These are phyloP conservation scores for Atkinsonella texensis DNA, from an alignment of 2,329 filamentous ascomycete genomes.

Conservation along the genomic window DNA sequence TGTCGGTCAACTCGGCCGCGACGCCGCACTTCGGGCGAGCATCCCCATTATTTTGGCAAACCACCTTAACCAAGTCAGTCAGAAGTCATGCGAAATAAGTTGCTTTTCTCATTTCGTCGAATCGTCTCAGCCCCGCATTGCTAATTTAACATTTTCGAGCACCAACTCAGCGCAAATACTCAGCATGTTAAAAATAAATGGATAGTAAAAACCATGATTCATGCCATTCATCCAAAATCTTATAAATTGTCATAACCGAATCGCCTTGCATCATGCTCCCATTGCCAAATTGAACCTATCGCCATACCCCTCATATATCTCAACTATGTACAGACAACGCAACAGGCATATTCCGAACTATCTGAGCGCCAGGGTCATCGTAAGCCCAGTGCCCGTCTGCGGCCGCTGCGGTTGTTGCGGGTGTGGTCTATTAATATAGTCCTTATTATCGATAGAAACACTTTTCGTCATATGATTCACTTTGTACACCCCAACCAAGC, in stretches of 20 bases:
- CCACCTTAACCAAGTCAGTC: too few species aligned
- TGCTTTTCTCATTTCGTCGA: too few species aligned
- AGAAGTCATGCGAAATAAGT: too few species aligned
- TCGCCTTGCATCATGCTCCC: not conserved
- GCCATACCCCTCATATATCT: not conserved
- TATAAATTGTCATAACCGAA: not conserved
- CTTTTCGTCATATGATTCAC: conserved; percentile 98
- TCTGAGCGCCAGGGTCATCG: conserved; percentile 24
- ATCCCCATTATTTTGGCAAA: too few species aligned
- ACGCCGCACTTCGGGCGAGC: too few species aligned
- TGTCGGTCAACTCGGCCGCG: too few species aligned
- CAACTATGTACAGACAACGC: conserved; percentile 2
- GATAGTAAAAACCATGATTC: too few species aligned
- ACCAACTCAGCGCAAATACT: too few species aligned
- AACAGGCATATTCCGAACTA: conserved; percentile 7
- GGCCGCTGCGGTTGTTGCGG: conserved; percentile 18
- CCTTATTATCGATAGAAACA: conserved; percentile 75
- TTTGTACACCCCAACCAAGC: conserved; percentile 96
- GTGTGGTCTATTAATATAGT: conserved; percentile 47
- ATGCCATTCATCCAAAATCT: conserved; percentile 2
- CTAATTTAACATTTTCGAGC: too few species aligned
- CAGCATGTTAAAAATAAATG: too few species aligned
- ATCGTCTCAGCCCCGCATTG: too few species aligned
- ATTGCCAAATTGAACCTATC: not conserved
- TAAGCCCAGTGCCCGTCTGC: conserved; percentile 18